These are phyloP conservation scores for Xylariaceae sp. DNA, from an alignment of 2,329 filamentous ascomycete genomes.

Conservation along the genomic window DNA sequence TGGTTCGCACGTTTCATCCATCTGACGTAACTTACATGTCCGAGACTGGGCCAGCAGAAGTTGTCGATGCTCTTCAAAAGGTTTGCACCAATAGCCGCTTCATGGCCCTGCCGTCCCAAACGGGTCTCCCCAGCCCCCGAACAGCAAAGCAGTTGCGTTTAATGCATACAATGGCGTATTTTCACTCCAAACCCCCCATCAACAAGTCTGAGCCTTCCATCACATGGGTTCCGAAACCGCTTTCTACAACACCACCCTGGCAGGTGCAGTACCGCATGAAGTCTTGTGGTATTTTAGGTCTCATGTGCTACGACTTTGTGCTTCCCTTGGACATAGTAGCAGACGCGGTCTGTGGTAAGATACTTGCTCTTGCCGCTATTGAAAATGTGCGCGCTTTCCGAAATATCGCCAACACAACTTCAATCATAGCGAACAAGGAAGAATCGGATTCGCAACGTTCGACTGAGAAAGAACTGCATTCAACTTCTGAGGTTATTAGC, in stretches of 20 bases:
- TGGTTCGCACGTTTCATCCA: slow-evolving; percentile 52
- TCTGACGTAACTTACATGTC: slow-evolving; percentile 67
- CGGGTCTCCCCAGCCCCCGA: slow-evolving; percentile 50
- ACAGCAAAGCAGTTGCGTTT: slow-evolving; percentile 63
- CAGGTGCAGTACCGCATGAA: slow-evolving; percentile 55
- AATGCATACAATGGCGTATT: slow-evolving; percentile 80
- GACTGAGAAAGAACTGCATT: slow-evolving; percentile 4
- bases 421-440: slow-evolving; percentile 18
- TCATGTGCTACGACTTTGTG: slow-evolving; percentile 65
- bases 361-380: slow-evolving; percentile 63
- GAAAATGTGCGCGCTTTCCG: slow-evolving; percentile 51
- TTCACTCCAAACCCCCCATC: slow-evolving; percentile 45
- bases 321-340: slow-evolving; percentile 54
- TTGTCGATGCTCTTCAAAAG: slow-evolving; percentile 49
- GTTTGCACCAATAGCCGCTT: slow-evolving; percentile 42
- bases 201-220: slow-evolving; percentile 18
- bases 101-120: slow-evolving; percentile 55
- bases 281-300: slow-evolving; percentile 54
- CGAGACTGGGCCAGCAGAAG: slow-evolving; percentile 55
- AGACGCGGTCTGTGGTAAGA: slow-evolving; percentile 65
- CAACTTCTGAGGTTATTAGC: slow-evolving; percentile 14
- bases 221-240: slow-evolving; percentile 50
- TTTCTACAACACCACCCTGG: slow-evolving; percentile 57
- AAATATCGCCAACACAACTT: neutral
- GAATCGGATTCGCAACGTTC: slow-evolving; percentile 7